Evolutionary conservation across 116 monocot species (phyloP).

Genomic region (Cymodocea nodosa): DNA sequence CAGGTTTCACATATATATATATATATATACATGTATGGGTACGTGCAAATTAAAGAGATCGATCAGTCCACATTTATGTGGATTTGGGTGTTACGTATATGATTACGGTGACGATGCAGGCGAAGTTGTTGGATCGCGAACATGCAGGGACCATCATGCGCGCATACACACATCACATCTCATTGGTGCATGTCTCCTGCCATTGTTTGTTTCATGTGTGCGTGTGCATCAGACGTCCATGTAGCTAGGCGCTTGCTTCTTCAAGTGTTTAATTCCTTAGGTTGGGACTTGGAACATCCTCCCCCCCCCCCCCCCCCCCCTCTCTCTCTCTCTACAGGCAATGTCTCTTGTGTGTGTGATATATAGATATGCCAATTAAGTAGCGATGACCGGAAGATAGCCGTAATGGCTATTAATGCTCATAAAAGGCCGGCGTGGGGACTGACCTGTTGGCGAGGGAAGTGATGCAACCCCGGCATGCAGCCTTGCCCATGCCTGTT

Average conservation of each 20-base stretch:
- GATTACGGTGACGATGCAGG: too few species aligned
- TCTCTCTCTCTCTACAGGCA: not conserved
- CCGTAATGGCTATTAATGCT: not conserved
- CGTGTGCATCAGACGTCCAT: conserved; percentile 2
- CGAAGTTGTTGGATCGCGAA: too few species aligned
- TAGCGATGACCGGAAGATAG: not conserved
- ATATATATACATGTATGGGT: too few species aligned
- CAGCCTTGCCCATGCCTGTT: conserved; percentile 1
- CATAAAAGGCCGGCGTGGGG: too few species aligned
- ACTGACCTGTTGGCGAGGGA: not conserved
- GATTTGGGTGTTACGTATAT: too few species aligned
- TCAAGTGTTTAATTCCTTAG: not conserved
- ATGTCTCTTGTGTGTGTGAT: not conserved
- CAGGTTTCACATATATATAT: too few species aligned
- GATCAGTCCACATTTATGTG: too few species aligned
- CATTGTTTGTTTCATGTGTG: not conserved
- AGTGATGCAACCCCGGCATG: not conserved
- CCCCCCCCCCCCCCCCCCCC: not conserved
- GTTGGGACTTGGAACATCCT: not conserved
- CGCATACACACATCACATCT: too few species aligned
- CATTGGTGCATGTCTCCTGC: not conserved
- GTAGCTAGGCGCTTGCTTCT: not conserved
- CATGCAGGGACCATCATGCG: too few species aligned
- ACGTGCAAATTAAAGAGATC: too few species aligned
- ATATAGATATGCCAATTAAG: not conserved